phyloP scores from a whole-genome alignment of 345 rosid genomes.

The Firmiana major region DNA sequence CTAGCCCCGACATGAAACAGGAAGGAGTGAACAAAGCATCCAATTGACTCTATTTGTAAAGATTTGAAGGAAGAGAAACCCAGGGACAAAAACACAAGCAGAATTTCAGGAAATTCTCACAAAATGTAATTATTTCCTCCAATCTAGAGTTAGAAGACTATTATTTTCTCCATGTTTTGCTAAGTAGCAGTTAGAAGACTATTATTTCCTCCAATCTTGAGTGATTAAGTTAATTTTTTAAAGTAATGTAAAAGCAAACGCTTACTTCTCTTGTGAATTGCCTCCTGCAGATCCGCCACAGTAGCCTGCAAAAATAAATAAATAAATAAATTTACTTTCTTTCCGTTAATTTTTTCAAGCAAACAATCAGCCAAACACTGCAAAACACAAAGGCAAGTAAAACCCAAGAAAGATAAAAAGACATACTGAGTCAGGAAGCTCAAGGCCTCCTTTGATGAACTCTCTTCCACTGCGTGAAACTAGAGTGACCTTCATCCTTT shows the following conservation, averaged over 20 bases:
- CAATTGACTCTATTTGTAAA: background rate
- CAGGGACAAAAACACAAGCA: background rate
- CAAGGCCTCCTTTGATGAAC: conserved; percentile 66
- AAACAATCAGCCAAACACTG: conserved; percentile 9
- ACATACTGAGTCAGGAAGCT: conserved; percentile 70
- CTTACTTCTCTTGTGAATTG: conserved; percentile 76
- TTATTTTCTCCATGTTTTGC: background rate
- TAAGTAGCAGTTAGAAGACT: background rate
- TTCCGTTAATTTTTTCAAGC: background rate
- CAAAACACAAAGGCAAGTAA: background rate
- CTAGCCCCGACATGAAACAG: background rate
- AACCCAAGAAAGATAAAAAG: background rate
- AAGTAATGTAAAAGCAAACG: background rate
- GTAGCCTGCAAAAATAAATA: conserved; percentile 53
- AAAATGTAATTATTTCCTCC: background rate
- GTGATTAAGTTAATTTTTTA: background rate
- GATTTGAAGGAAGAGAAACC: background rate
- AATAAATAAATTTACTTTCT: background rate
- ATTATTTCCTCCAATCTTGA: background rate
- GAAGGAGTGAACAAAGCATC: background rate
- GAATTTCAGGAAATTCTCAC: background rate
- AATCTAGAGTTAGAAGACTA: background rate
- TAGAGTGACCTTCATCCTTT: conserved; percentile 66
- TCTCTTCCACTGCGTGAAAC: conserved; percentile 89
- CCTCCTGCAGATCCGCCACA: conserved; percentile 89